phyloP scores from a whole-genome alignment of 768 basidiomycete genomes.

The Termitomyces sp. region DNA sequence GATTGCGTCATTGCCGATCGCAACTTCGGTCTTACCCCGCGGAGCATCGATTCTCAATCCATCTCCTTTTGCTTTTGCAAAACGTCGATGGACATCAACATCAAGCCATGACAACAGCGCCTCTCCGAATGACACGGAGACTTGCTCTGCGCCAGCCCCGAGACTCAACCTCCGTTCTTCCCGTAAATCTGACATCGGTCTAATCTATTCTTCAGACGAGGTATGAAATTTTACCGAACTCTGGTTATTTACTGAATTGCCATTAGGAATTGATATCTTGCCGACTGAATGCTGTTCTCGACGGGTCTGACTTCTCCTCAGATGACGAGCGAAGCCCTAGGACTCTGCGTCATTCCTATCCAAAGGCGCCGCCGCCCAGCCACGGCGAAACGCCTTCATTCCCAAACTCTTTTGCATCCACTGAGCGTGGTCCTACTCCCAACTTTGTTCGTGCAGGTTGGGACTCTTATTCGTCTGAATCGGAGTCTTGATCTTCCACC shows the following conservation, averaged over 20 bases:
- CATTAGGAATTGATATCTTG: constrained; percentile 8
- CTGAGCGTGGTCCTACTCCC: constrained; percentile 40
- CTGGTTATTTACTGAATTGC: neutral
- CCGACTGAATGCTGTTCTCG: constrained; percentile 12
- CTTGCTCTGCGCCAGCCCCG: neutral
- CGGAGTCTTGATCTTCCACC: constrained; percentile 10
- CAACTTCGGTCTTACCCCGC: constrained; percentile 24
- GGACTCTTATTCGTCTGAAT: constrained; percentile 44
- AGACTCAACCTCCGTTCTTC: constrained; percentile 4
- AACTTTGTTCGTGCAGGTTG: constrained; percentile 55
- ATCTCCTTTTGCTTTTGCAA: constrained; percentile 61
- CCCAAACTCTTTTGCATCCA: constrained; percentile 35
- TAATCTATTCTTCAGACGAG: constrained; percentile 17
- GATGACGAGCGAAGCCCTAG: constrained; percentile 14
- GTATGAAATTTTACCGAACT: constrained; percentile 1
- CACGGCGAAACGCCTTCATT: constrained; percentile 22
- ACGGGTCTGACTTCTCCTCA: constrained; percentile 14
- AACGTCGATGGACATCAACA: constrained; percentile 55
- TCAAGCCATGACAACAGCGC: constrained; percentile 18
- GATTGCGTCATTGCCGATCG: constrained; percentile 14
- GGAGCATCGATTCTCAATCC: constrained; percentile 55
- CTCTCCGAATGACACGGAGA: constrained; percentile 6
- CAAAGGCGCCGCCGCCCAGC: constrained; percentile 9
- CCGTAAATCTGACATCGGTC: constrained; percentile 15
- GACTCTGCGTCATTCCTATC: constrained; percentile 17